Evolutionary conservation across 2,329 filamentous ascomycete species (phyloP).

Genomic region (Mycosphaerella sp.): DNA sequence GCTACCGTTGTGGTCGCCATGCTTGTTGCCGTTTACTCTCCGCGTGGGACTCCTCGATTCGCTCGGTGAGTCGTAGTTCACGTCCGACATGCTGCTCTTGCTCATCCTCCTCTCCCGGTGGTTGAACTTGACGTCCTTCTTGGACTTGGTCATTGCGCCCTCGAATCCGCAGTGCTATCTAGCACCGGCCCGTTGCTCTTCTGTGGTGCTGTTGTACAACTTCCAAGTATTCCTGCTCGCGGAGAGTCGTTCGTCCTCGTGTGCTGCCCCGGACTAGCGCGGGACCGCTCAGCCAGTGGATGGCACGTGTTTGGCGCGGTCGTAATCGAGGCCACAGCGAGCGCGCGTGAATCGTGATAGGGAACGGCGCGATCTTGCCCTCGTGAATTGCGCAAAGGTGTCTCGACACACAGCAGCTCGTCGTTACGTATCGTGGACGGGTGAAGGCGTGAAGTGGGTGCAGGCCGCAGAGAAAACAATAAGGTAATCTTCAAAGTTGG

Average conservation of each 20-base stretch:
- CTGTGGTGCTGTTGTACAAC: not conserved
- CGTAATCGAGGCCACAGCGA: not conserved
- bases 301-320: slow-evolving; percentile 9
- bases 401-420: not conserved
- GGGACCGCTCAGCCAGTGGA: slow-evolving; percentile 6
- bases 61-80: slow-evolving; percentile 27
- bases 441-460: not conserved
- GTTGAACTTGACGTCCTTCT: slow-evolving; percentile 56
- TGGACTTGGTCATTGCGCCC: slow-evolving; percentile 46
- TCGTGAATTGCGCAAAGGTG: not conserved
- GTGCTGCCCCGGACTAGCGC: slow-evolving; percentile 6
- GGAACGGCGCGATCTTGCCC: not conserved
- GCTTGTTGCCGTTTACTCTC: slow-evolving; percentile 44
- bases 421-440: not conserved
- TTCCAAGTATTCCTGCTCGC: not conserved
- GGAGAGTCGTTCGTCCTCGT: not conserved
- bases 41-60: slow-evolving; percentile 24
- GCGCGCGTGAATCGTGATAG: not conserved
- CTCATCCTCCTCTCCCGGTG: slow-evolving; percentile 51
- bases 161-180: not conserved
- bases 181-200: not conserved
- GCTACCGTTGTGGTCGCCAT: slow-evolving; percentile 43
- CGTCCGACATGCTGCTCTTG: slow-evolving; percentile 56
- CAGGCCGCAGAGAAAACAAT: not conserved
- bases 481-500: not conserved